These are phyloP conservation scores for Juglanconis oblonga DNA, from an alignment of 2,329 filamentous ascomycete genomes.

Conservation along the genomic window DNA sequence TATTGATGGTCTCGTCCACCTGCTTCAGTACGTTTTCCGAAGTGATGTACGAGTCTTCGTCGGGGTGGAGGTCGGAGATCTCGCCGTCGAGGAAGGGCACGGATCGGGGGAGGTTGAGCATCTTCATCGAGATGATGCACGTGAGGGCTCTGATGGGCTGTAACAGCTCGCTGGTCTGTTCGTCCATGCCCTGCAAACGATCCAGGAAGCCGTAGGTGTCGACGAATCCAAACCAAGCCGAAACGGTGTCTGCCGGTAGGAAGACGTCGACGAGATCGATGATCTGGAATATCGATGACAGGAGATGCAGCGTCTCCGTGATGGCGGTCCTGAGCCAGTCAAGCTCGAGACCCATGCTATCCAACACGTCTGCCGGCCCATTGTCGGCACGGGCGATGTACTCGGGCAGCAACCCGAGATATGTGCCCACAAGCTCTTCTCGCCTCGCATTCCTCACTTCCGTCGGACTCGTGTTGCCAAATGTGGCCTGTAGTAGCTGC, in stretches of 20 bases:
- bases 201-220: constrained; percentile 67
- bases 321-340: constrained; percentile 63
- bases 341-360: constrained; percentile 48
- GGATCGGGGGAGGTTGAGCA: constrained; percentile 65
- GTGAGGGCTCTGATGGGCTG: constrained; percentile 67
- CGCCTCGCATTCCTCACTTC: constrained; percentile 11
- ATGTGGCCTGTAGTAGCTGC: constrained; percentile 21
- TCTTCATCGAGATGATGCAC: constrained; percentile 66
- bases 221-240: constrained; percentile 75
- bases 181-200: constrained; percentile 52
- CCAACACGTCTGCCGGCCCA: constrained; percentile 46
- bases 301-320: constrained; percentile 68
- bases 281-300: constrained; percentile 71
- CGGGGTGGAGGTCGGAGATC: constrained; percentile 35
- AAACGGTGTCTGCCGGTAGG: constrained; percentile 55
- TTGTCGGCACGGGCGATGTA: constrained; percentile 49
- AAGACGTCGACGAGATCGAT: constrained; percentile 58
- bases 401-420: constrained; percentile 43
- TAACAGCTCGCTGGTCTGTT: constrained; percentile 48
- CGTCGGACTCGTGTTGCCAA: constrained; percentile 10
- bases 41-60: constrained; percentile 61
- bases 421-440: constrained; percentile 45
- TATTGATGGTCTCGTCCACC: constrained; percentile 69
- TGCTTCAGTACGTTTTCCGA: constrained; percentile 67
- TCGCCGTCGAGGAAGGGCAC: constrained; percentile 55